These are phyloP conservation scores for Fusarium sarcochroum DNA, from an alignment of 2,329 filamentous ascomycete genomes.

Conservation along the genomic window DNA sequence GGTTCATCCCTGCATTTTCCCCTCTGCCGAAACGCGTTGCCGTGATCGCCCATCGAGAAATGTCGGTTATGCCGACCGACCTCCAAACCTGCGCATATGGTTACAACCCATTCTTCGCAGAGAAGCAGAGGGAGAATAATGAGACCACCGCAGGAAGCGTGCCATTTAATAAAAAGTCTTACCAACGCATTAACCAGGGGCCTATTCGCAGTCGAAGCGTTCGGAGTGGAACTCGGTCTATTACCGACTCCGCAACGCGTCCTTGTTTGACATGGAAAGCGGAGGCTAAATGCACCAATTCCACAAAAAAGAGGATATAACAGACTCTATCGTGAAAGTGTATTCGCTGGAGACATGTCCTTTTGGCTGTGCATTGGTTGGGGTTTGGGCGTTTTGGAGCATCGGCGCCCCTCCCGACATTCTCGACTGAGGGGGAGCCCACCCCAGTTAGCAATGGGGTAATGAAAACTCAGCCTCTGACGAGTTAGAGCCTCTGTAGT, in stretches of 20 bases:
- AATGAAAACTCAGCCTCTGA: conserved; percentile 26
- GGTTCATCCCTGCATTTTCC: background rate
- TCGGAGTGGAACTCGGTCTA: conserved; percentile 14
- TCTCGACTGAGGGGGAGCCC: conserved; percentile 4
- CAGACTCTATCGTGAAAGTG: background rate
- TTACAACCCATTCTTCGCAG: background rate
- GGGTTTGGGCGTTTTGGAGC: conserved; percentile 24
- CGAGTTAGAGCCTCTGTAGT: background rate
- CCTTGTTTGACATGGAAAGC: background rate
- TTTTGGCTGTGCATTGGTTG: background rate
- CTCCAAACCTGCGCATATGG: background rate
- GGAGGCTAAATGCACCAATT: background rate
- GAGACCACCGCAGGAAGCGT: background rate
- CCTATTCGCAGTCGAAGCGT: background rate
- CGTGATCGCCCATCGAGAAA: background rate
- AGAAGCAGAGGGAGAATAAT: background rate
- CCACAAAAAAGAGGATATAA: conserved; percentile 23
- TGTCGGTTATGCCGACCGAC: conserved; percentile 3
- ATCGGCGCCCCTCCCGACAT: conserved; percentile 21
- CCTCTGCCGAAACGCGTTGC: conserved; percentile 8
- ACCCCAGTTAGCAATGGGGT: conserved; percentile 17
- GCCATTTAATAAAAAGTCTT: background rate
- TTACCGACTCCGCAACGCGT: background rate
- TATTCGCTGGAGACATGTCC: background rate
- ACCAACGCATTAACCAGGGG: conserved; percentile 13